phyloP scores from a whole-genome alignment of 331 rosid genomes.

The Rosa hybrid region DNA sequence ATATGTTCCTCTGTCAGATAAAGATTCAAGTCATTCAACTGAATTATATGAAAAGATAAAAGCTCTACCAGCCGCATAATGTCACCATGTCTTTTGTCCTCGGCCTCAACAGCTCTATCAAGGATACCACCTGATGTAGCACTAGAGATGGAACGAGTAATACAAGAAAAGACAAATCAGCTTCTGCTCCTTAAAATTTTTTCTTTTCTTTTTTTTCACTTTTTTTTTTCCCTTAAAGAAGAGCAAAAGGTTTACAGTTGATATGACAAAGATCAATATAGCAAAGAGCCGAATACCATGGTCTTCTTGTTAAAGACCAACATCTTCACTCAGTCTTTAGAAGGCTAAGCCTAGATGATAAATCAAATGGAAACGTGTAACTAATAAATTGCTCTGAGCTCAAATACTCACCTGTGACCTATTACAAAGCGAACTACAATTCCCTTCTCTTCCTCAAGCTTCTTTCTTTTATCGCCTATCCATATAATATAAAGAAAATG shows the following conservation, averaged over 20 bases:
- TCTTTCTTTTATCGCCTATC: slow-evolving; percentile 52
- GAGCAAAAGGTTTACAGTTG: not conserved
- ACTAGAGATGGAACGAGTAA: slow-evolving; percentile 30
- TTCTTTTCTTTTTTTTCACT: not conserved
- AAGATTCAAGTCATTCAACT: not conserved
- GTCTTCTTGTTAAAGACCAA: not conserved
- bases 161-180: slow-evolving; percentile 1
- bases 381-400: slow-evolving; percentile 14
- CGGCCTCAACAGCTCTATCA: slow-evolving; percentile 62
- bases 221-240: not conserved
- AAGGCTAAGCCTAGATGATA: not conserved
- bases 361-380: not conserved
- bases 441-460: slow-evolving; percentile 64
- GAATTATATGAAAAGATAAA: slow-evolving; percentile 15
- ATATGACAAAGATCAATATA: not conserved
- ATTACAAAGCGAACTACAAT: slow-evolving; percentile 57
- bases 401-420: slow-evolving; percentile 52
- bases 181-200: not conserved
- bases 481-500: not conserved
- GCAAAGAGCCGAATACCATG: not conserved
- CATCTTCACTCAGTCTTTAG: not conserved
- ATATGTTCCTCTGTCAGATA: not conserved
- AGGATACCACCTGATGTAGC: slow-evolving; percentile 65
- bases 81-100: slow-evolving; percentile 54
- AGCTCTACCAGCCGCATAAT: slow-evolving; percentile 54